Evolutionary conservation across 306 rosid genomes (phyloP), one percentile per base, ranked within the genome.

Genomic region (Gastrolobium villosum): DNA sequence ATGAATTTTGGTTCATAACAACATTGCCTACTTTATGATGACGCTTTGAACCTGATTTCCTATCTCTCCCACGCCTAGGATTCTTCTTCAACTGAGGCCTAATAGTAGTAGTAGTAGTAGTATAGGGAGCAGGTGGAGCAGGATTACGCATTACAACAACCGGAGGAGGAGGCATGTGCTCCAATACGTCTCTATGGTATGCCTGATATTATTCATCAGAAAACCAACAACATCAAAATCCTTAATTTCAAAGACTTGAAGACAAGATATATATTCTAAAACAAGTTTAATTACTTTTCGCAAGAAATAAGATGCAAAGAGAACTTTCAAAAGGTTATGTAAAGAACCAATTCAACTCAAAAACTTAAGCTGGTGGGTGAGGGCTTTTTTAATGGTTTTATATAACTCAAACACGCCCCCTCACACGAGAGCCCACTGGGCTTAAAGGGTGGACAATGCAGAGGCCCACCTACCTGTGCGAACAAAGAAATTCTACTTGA

Each of bases 131-230:
- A 4, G 89, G 91, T 63, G 80, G 86, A 43, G 14, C 39, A 5
- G 82, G 87, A 40, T 36, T 78, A 26, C 50, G 88, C 52, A 74
- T 39, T 62, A 61, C 75, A 15, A 86, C 84, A 28, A 44, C 80
- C 0, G 93, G 92, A 55, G 92, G 93, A 50, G 99, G 93, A 50
- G 99, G 94, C 94, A 89, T 90, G 59, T 84, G 87, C 79, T 93
- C 98, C 85, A 93, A 70, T 68, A 93, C 3, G 43, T 91, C 97
- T 79, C 90, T 87, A 85, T 95, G 99, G 84, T 95, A 91, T 55
- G 88, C 85, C 97, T 93, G 88, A 43, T 46, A 82, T 61, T 66
- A 54, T 72, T 73, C 37, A 70, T 78, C 40, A 70, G 77, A 57
- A 72, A 72, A 52, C 13, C 57, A 36, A 67, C 45, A 49, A 67